A percentile compares a stretch with the other conserved stretches of the same genome.
Conservation (phyloP, 306 rosid genomes). For the Prunus mongolica region DNA sequence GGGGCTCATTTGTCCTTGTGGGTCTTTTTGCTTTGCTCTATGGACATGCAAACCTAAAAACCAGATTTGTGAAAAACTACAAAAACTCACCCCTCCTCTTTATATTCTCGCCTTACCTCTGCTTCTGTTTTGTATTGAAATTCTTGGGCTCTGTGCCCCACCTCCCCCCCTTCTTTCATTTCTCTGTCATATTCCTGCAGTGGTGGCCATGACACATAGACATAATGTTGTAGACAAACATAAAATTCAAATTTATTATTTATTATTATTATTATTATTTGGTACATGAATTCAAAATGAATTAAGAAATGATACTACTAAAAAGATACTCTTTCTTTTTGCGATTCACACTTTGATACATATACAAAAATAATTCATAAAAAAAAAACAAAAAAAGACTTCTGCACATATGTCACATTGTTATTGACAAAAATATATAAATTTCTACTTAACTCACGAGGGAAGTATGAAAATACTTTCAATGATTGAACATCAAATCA, state of each 20-base stretch:
- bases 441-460: no score
- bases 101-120: slow-evolving; percentile 38
- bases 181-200: slow-evolving; percentile 58
- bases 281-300: no score
- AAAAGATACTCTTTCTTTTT: accelerated
- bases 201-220: neutral
- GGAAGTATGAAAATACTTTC: no score
- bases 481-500: no score
- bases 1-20: slow-evolving; percentile 34
- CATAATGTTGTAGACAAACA: neutral
- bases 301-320: no score
- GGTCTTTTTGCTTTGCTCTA: neutral
- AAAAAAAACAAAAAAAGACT: accelerated
- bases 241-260: no score
- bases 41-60: neutral
- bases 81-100: slow-evolving; percentile 37
- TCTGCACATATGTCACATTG: accelerated
- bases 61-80: slow-evolving; percentile 23
- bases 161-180: slow-evolving; percentile 33
- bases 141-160: slow-evolving; percentile 64
- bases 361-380: no score
- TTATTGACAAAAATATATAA: accelerated
- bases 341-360: no score
- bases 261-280: no score
- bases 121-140: slow-evolving; percentile 53